Evolutionary conservation across 2,329 filamentous ascomycete genomes (phyloP).

Genomic region (Pseudogymnoascus sp.): DNA sequence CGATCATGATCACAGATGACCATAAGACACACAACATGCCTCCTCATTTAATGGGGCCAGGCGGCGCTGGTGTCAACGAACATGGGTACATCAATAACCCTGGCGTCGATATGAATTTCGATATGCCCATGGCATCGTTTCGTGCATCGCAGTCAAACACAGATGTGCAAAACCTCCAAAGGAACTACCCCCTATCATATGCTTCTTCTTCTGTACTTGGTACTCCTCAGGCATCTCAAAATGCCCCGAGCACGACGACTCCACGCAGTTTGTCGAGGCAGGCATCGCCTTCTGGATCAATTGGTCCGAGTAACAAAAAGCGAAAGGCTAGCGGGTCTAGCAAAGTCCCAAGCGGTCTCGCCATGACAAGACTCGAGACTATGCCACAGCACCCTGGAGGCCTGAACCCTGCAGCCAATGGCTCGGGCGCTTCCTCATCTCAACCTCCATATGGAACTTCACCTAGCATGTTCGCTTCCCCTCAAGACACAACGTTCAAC

Average conservation of each 20-base stretch:
- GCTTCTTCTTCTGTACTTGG: constrained; percentile 21
- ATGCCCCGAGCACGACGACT: constrained; percentile 41
- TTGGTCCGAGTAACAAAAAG: constrained; percentile 67
- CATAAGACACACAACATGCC: constrained; percentile 72
- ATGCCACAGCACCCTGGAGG: constrained; percentile 8
- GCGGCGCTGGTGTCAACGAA: constrained; percentile 14
- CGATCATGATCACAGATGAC: constrained; percentile 96
- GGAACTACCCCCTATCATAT: constrained; percentile 34
- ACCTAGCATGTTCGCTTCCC: constrained; percentile 39
- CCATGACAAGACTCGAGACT: constrained; percentile 76
- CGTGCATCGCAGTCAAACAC: constrained; percentile 53
- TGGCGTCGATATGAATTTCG: constrained; percentile 29
- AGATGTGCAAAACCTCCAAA: constrained; percentile 54
- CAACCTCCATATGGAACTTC: constrained; percentile 48
- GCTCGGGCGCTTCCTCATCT: constrained; percentile 31
- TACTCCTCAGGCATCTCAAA: constrained; percentile 25
- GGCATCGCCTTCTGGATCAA: constrained; percentile 59
- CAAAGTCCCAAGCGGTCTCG: constrained; percentile 65
- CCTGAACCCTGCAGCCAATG: constrained; percentile 26
- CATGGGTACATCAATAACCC: constrained; percentile 33
- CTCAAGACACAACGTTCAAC: constrained; percentile 28
- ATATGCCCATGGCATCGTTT: constrained; percentile 38
- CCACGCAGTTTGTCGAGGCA: constrained; percentile 64
- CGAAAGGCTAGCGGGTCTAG: constrained; percentile 66
- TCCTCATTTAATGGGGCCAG: constrained; percentile 25